These are phyloP conservation scores for Myotisia sp. DNA, from an alignment of 2,329 filamentous ascomycete genomes.

Conservation along the genomic window DNA sequence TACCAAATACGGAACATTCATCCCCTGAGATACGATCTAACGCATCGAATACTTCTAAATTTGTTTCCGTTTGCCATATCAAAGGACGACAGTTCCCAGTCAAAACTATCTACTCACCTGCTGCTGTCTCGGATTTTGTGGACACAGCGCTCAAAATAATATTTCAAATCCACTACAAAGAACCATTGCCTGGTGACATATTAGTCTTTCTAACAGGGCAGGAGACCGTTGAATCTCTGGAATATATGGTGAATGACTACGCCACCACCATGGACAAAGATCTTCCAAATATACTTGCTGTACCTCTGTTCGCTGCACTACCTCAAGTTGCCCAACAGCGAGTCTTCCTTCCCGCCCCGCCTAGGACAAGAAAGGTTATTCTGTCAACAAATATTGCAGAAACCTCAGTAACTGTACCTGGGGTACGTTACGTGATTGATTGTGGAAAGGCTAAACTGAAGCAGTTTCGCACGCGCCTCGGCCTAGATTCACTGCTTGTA, in stretches of 20 bases:
- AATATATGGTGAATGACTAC: conserved; percentile 68
- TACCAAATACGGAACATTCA: conserved; percentile 4
- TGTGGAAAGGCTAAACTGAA: conserved; percentile 90
- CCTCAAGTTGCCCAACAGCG: conserved; percentile 74
- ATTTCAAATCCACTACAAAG: conserved; percentile 72
- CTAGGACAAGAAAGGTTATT: conserved; percentile 72
- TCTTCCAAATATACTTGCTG: conserved; percentile 53
- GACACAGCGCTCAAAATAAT: conserved; percentile 69
- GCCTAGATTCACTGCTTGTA: conserved; percentile 77
- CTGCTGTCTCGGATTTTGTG: conserved; percentile 65
- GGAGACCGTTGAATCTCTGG: conserved; percentile 74
- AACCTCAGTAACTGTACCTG: conserved; percentile 89
- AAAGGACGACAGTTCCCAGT: conserved; percentile 82
- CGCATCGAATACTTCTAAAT: conserved; percentile 5
- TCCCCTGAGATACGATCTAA: conserved; percentile 2
- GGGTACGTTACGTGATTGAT: conserved; percentile 82
- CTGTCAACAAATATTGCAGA: conserved; percentile 97
- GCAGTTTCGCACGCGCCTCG: conserved; percentile 69
- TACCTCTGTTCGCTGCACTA: conserved; percentile 80
- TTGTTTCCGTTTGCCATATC: conserved; percentile 49
- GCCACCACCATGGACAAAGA: conserved; percentile 56
- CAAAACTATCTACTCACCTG: conserved; percentile 56
- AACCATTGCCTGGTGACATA: conserved; percentile 86
- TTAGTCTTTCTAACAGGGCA: conserved; percentile 86
- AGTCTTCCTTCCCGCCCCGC: conserved; percentile 63